A percentile compares a stretch with the other conserved stretches of the same genome.
Conservation (phyloP, 148 eudicot species). For the Rhododendron williamsianum region DNA sequence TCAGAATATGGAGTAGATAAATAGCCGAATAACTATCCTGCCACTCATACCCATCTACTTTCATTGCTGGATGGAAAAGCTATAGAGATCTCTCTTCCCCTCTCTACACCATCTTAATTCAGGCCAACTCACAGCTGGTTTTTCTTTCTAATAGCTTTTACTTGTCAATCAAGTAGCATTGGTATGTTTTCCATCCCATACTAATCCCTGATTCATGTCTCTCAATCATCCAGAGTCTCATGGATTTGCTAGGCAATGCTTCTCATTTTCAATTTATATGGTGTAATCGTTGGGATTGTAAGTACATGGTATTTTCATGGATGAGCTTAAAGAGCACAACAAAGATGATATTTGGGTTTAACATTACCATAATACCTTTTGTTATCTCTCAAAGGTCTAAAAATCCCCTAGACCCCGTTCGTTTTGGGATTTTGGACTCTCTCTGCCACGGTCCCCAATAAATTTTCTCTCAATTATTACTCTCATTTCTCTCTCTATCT, state of each 20-base stretch:
- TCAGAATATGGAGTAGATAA: neutral
- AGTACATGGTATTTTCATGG: neutral
- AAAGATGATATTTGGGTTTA: neutral
- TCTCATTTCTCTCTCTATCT: too few species aligned
- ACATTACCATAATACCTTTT: neutral
- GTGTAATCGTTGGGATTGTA: too few species aligned
- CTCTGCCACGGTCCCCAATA: too few species aligned
- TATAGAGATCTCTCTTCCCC: neutral
- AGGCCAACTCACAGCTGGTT: neutral
- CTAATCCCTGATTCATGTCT: too few species aligned
- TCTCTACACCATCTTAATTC: neutral
- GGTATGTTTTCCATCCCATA: neutral
- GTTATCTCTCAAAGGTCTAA: neutral
- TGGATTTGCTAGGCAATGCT: neutral
- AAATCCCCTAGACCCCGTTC: too few species aligned
- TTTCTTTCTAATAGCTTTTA: neutral
- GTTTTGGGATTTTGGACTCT: too few species aligned
- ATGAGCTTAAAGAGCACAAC: neutral
- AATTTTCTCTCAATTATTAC: too few species aligned
- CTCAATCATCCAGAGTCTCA: neutral
- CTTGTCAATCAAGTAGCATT: neutral
- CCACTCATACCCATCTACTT: neutral
- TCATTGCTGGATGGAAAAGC: neutral
- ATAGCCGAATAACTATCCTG: neutral
- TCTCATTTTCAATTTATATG: neutral